Evolutionary conservation across 2,329 filamentous ascomycete species (phyloP), one percentile per base, ranked within the genome.

Genomic region (Aureobasidium sp.): DNA sequence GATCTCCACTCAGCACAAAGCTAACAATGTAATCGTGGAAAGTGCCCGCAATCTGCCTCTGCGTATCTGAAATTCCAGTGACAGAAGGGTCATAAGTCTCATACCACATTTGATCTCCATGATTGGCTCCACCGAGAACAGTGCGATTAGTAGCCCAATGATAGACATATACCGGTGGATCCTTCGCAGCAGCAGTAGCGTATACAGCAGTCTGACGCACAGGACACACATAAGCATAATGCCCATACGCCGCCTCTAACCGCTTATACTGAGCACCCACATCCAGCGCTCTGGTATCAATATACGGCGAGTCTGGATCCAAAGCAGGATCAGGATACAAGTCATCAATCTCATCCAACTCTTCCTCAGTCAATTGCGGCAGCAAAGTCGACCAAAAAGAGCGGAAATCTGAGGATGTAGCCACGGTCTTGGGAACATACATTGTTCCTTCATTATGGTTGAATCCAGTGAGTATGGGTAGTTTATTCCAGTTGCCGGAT

Each of bases 391-490:
- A 70, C 76, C 89, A 89, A 71, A 90, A 89, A 2, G 70, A 63
- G 3, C 76, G 77, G 69, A 89, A 87, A 10, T 85, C 78, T 0
- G 70, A 73, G 11, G 79, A 74, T 2, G 75, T 76, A 14, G 77
- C 73, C 58, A 81, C 76, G 7, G 70, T 66, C 14, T 75, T 71
- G 0, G 85, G 81, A 0, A 89, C 81, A 68, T 90, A 90, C 41
- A 78, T 71, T 0, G 84, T 80, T 16, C 87, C 88, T 71, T 91
- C 88, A 67, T 90, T 85, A 41, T 83, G 82, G 72, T 85, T 86
- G 76, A 85, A 90, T 8, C 87, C 87, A 0, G 86, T 89, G 53
- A 91, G 74, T 53, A 90, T 79, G 8, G 85, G 83, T 8, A 86
- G 76, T 64, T 78, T 78, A 66, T 85, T 77, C 69, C 79, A 82